Percentiles rank a stretch among this genome's conserved stretches.
Conservation (phyloP, 2,329 filamentous ascomycete genomes). For the Pseudofabraea citricarpa region DNA sequence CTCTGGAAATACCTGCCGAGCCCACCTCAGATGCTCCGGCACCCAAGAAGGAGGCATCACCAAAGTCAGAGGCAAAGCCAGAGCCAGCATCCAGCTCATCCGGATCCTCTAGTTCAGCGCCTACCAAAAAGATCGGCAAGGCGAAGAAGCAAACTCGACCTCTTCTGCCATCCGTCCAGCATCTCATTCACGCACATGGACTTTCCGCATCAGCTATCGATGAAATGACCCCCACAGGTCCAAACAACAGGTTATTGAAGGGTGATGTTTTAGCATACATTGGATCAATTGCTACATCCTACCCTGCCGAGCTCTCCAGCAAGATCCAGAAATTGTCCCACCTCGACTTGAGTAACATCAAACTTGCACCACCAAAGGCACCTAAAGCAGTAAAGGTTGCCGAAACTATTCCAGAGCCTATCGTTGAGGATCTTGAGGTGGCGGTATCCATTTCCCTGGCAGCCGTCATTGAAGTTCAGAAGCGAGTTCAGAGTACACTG, state of each 20-base stretch:
- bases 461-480: conserved; percentile 75
- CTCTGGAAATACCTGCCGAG: conserved; percentile 71
- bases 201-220: conserved; percentile 70
- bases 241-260: conserved; percentile 84
- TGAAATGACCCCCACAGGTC: conserved; percentile 83
- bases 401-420: conserved; percentile 34
- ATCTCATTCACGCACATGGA: conserved; percentile 74
- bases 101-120: conserved; percentile 11
- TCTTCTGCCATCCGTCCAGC: conserved; percentile 76
- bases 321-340: conserved; percentile 72
- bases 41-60: conserved; percentile 18
- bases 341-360: conserved; percentile 94
- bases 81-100: conserved; percentile 13
- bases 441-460: conserved; percentile 73
- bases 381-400: conserved; percentile 33
- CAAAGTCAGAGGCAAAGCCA: conserved; percentile 12
- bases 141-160: conserved; percentile 65
- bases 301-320: conserved; percentile 65
- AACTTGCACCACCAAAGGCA: conserved; percentile 51
- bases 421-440: conserved; percentile 50
- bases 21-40: conserved; percentile 34
- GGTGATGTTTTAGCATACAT: conserved; percentile 91
- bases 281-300: conserved; percentile 68
- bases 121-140: conserved; percentile 38
- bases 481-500: conserved; percentile 70